phyloP scores from a whole-genome alignment of 208 protist genomes.

The Trichomonas vaginalis region DNA sequence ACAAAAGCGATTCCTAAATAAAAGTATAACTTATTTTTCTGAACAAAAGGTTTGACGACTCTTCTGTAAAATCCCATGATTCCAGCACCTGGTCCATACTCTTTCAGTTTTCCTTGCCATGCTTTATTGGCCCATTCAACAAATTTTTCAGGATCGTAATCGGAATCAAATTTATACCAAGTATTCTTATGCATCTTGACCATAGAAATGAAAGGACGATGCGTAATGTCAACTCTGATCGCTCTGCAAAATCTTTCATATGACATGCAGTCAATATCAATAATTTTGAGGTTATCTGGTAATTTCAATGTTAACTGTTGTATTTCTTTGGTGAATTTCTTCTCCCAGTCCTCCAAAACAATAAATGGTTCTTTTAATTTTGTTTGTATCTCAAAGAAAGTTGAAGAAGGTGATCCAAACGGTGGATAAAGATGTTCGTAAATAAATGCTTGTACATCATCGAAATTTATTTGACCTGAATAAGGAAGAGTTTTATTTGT shows the following conservation, averaged over 20 bases:
- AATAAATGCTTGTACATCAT: neutral
- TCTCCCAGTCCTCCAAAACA: neutral
- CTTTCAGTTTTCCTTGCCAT: neutral
- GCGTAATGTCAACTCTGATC: neutral
- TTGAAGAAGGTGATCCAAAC: neutral
- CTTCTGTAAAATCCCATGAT: neutral
- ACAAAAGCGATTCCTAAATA: neutral
- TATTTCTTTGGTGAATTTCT: neutral
- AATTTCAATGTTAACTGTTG: neutral
- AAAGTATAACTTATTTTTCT: neutral
- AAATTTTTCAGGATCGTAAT: neutral
- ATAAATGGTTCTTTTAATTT: neutral
- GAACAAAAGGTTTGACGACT: neutral
- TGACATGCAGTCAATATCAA: neutral
- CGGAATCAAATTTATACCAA: neutral
- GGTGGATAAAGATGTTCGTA: neutral
- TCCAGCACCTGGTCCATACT: neutral
- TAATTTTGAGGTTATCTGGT: neutral
- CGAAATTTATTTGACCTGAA: neutral
- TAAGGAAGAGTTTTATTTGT: neutral
- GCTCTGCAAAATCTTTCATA: neutral
- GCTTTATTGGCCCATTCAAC: neutral
- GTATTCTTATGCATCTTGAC: neutral
- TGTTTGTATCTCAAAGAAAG: neutral
- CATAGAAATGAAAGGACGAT: neutral